Conservation (phyloP, 2,329 filamentous ascomycete genomes). For the Endothia cerciana region DNA sequence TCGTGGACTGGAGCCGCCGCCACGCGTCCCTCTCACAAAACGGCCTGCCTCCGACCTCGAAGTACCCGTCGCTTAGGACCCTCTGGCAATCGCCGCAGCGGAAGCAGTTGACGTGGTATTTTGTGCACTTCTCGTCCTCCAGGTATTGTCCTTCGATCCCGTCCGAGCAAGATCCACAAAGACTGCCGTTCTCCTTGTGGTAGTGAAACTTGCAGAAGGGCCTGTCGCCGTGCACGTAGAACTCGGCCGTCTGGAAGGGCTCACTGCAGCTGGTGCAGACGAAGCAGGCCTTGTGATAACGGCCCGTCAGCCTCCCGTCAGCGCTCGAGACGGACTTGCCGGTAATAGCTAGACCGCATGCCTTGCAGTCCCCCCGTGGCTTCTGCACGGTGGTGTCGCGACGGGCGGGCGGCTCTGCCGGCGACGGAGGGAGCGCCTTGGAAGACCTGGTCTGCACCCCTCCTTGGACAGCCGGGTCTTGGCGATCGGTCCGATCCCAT, state of each 20-base stretch:
- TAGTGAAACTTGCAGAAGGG: constrained; percentile 94
- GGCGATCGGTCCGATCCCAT: constrained; percentile 31
- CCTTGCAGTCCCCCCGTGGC: constrained; percentile 78
- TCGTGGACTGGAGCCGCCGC: constrained; percentile 44
- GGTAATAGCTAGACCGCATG: constrained; percentile 76
- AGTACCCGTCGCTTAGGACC: constrained; percentile 82
- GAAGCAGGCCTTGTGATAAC: constrained; percentile 95
- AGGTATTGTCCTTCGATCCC: constrained; percentile 95
- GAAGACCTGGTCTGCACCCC: constrained; percentile 14
- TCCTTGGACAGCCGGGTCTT: constrained; percentile 38
- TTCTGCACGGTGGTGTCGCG: constrained; percentile 40
- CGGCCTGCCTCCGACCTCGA: constrained; percentile 77
- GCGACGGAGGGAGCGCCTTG: constrained; percentile 23
- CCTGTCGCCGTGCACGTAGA: constrained; percentile 86
- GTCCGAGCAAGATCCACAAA: constrained; percentile 77
- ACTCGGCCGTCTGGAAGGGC: constrained; percentile 84
- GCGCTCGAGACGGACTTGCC: constrained; percentile 94
- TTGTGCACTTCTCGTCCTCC: constrained; percentile 75
- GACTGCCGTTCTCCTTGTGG: constrained; percentile 84
- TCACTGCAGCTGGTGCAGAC: constrained; percentile 82
- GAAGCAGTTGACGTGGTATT: constrained; percentile 89
- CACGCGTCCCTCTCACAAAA: constrained; percentile 90
- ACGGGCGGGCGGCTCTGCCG: constrained; percentile 33
- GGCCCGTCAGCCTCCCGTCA: constrained; percentile 86
- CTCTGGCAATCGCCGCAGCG: constrained; percentile 78